Conservation (phyloP, 306 rosid species). For the Rosa rugosa region DNA sequence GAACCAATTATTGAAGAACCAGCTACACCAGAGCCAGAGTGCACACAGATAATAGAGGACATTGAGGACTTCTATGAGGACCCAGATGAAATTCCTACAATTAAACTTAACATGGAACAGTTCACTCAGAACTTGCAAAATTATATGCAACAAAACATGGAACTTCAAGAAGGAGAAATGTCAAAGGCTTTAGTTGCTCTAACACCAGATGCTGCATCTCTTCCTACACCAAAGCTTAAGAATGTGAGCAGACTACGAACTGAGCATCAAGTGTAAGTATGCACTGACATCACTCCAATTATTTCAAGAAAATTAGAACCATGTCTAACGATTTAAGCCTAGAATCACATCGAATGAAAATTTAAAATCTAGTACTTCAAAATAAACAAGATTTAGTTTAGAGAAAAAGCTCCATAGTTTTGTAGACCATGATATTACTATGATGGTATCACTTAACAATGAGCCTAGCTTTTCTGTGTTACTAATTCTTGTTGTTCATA, state of each 20-base stretch:
- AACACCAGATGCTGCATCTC: conserved; percentile 71
- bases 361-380: not conserved
- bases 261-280: conserved; percentile 94
- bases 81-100: conserved; percentile 76
- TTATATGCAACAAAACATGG: conserved; percentile 84
- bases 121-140: conserved; percentile 80
- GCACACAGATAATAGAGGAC: conserved; percentile 47
- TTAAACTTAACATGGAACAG: conserved; percentile 72
- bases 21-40: conserved; percentile 82
- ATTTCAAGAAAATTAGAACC: conserved; percentile 16
- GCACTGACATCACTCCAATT: conserved; percentile 22
- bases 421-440: not conserved
- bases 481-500: conserved; percentile 37
- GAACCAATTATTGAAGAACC: conserved; percentile 99
- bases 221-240: conserved; percentile 89
- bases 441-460: conserved; percentile 1
- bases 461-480: conserved; percentile 13
- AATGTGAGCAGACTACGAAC: conserved; percentile 84
- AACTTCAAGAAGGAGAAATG: conserved; percentile 84
- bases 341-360: not conserved
- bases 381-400: not conserved
- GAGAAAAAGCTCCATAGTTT: not conserved
- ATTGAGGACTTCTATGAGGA: conserved; percentile 80
- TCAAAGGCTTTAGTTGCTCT: conserved; percentile 88
- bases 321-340: not conserved